Percentiles rank a stretch among this genome's conserved stretches.
Evolutionary conservation across 768 basidiomycete species (phyloP).

Genomic region (Boletus rex-veris): DNA sequence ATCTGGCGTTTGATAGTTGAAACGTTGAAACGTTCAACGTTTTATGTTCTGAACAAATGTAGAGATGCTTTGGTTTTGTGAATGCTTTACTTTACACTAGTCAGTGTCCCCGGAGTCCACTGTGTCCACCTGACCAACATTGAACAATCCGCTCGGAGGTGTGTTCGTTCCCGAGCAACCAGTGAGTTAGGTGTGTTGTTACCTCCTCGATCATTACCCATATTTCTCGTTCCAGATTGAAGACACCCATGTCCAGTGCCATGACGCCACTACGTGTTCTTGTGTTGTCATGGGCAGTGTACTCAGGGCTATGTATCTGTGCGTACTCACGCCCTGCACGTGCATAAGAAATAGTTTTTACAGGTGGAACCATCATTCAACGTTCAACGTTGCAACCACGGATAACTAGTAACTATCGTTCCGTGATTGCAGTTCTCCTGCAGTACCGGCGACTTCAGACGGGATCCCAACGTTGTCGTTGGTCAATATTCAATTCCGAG

Average conservation of each 20-base stretch:
- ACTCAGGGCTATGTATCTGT: slow-evolving; percentile 22
- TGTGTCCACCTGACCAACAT: background rate
- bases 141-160: background rate
- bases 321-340: slow-evolving; percentile 12
- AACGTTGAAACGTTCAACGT: no score
- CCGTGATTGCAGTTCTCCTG: background rate
- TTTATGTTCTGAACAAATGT: no score
- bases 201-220: slow-evolving; percentile 11
- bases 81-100: background rate
- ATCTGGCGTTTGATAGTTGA: no score
- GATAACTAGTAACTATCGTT: background rate
- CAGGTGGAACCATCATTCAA: background rate
- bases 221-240: slow-evolving; percentile 2
- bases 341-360: slow-evolving; percentile 18
- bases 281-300: slow-evolving; percentile 7
- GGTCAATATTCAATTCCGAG: background rate
- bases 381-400: no score
- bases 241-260: slow-evolving; percentile 9
- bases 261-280: slow-evolving; percentile 26
- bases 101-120: background rate
- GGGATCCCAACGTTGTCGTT: background rate
- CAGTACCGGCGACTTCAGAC: background rate
- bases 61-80: background rate
- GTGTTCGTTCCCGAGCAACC: slow-evolving; percentile 9
- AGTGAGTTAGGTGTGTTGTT: slow-evolving; percentile 18